Evolutionary conservation across 305 asterid genomes (phyloP).

Genomic region (Striga hermonthica): DNA sequence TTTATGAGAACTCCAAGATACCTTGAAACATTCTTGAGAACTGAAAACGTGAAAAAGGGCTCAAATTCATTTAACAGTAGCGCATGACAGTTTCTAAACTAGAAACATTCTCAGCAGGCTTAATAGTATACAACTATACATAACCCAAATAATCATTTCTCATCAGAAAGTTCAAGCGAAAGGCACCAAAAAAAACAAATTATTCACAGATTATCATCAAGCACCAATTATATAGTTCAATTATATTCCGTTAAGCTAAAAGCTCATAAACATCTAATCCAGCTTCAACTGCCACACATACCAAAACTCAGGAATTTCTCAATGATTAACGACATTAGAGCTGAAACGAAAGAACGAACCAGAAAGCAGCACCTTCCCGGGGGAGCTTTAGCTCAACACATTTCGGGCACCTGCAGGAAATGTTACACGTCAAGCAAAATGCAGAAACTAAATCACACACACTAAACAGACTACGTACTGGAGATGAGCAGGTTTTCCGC

Average conservation of each 20-base stretch:
- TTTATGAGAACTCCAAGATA: constrained; percentile 91
- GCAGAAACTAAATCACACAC: constrained; percentile 9
- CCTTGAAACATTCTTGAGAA: constrained; percentile 95
- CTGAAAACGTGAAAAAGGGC: constrained; percentile 37
- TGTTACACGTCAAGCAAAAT: constrained; percentile 1
- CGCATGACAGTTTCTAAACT: constrained; percentile 17
- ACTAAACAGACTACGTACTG: constrained; percentile 51
- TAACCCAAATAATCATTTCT: no score
- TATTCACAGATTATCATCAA: no score
- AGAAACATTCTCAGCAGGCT: neutral
- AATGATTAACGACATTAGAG: constrained; percentile 10
- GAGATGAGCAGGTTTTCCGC: constrained; percentile 82
- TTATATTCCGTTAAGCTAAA: no score
- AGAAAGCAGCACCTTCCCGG: constrained; percentile 94
- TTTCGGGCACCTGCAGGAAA: constrained; percentile 76
- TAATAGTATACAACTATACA: neutral
- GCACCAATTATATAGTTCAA: no score
- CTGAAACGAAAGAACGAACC: constrained; percentile 53
- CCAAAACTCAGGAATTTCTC: no score
- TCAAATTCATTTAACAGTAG: constrained; percentile 2
- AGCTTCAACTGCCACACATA: constrained; percentile 2
- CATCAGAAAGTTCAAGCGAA: no score
- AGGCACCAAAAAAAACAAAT: no score
- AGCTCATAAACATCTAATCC: neutral
- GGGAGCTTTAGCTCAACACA: constrained; percentile 92